These are phyloP conservation scores for Reutealis trisperma DNA, from an alignment of 345 rosid genomes.

Conservation along the genomic window DNA sequence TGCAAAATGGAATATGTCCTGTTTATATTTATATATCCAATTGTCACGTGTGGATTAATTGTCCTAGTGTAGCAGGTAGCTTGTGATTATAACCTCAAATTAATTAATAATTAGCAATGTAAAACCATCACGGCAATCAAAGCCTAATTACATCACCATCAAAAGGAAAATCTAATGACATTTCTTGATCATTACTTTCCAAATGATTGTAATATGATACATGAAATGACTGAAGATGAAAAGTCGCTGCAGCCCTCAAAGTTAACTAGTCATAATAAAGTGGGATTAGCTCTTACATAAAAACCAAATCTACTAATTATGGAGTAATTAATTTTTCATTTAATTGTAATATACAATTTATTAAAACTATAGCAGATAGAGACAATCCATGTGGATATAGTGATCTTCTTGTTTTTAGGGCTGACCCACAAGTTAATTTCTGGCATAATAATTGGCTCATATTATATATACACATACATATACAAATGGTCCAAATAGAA, in stretches of 20 bases:
- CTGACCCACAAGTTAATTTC: constrained; percentile 32
- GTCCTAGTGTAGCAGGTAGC: no score
- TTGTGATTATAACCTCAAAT: not conserved
- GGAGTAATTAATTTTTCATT: no score
- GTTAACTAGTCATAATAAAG: no score
- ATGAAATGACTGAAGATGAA: not conserved
- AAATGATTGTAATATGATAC: not conserved
- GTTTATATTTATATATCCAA: not conserved
- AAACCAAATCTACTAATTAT: no score
- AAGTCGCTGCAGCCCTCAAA: no score
- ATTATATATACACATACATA: not conserved
- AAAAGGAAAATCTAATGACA: not conserved
- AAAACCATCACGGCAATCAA: not conserved
- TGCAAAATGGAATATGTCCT: not conserved
- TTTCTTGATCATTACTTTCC: not conserved
- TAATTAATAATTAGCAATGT: not conserved
- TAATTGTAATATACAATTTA: no score
- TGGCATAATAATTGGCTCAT: constrained; percentile 6
- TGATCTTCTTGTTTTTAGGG: constrained; percentile 20
- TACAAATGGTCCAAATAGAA: not conserved
- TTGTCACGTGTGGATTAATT: not conserved
- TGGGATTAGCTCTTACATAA: not conserved
- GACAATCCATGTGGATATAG: constrained; percentile 35
- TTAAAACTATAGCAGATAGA: no score
- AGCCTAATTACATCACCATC: not conserved